Base-by-base conservation (phyloP, 2,329 filamentous ascomycete species). In the Arthrobotrys sphaeroides region DNA sequence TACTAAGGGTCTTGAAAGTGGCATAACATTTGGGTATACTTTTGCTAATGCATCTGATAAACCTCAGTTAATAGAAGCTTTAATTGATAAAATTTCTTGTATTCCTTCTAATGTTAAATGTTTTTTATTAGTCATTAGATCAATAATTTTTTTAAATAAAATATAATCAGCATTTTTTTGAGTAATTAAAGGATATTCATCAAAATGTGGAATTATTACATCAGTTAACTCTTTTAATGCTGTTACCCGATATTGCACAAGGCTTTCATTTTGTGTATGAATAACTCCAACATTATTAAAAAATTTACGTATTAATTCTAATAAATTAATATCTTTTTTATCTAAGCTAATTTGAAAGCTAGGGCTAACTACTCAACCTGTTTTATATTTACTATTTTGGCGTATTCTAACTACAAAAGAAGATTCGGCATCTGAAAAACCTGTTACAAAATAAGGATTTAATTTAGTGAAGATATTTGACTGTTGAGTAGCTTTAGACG, bases 21-120 rank as follows among this genome's bases (percentile, higher is more conserved):
- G 61, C 43, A 49, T 47, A 53, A 76, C 57, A 64, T 59, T 33
- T 65, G 73, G 67, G 36, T 78, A 78, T 40, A 49, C 24, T 47
- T 22, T 45, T 73, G 64, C 77, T 77, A 78, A 78, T 57, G 26
- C 43, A 20, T 65, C 45, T 55, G 77, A 57, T 78, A 78, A 75
- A 53, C 77, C 77, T 66, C 31, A 43, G 77, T 78, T 77, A 18
- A 77, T 77, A 49, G 61, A 69, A 40, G 68, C 73, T 77, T 55
- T 78, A 40, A 77, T 53, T 65, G 45, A 55, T 55, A 78, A 12
- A 64, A 78, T 72, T 42, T 77, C 64, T n/a, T 67, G 43, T 47
- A 78, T 62, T 59, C 77, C 75, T 59, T 77, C 67, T 36, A 59
- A 38, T 13, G 16, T 33, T 40, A 72, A 61, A 65, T 72, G 57